phyloP scores from a whole-genome alignment of 495 filamentous ascomycete genomes.

The Xylaria longipes region DNA sequence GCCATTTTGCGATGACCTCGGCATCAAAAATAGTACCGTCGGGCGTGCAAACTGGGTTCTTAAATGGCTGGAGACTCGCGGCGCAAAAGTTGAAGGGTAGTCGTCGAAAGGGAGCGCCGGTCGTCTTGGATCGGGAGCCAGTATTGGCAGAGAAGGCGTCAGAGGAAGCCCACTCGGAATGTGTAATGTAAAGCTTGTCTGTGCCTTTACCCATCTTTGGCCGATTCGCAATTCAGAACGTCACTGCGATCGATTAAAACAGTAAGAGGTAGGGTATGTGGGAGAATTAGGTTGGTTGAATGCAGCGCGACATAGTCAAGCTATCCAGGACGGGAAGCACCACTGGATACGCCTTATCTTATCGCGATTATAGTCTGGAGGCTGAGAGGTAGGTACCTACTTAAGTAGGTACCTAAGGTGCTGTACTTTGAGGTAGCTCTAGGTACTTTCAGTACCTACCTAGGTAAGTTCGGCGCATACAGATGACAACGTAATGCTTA shows the following conservation, averaged over 20 bases:
- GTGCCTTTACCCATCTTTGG: constrained; percentile 59
- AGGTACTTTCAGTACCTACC: no score
- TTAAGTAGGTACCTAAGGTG: background rate
- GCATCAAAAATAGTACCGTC: constrained; percentile 85
- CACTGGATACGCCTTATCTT: constrained; percentile 27
- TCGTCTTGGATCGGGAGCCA: constrained; percentile 55
- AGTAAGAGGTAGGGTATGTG: background rate
- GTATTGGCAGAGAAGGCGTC: constrained; percentile 83
- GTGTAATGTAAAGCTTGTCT: constrained; percentile 90
- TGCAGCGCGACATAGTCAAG: background rate
- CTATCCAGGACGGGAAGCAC: background rate
- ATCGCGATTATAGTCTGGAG: constrained; percentile 17
- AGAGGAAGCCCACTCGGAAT: constrained; percentile 92
- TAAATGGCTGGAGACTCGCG: constrained; percentile 89
- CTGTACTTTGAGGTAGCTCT: no score
- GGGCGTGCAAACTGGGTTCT: constrained; percentile 81
- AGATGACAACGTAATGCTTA: background rate
- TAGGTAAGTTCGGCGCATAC: no score
- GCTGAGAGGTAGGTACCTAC: background rate
- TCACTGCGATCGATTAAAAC: background rate
- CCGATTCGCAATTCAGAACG: background rate
- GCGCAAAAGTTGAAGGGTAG: constrained; percentile 99
- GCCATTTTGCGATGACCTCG: constrained; percentile 87
- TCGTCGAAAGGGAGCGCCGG: constrained; percentile 75
- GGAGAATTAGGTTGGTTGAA: background rate